Base-by-base conservation (phyloP, 2,329 filamentous ascomycete genomes). In the Fusarium citri region DNA sequence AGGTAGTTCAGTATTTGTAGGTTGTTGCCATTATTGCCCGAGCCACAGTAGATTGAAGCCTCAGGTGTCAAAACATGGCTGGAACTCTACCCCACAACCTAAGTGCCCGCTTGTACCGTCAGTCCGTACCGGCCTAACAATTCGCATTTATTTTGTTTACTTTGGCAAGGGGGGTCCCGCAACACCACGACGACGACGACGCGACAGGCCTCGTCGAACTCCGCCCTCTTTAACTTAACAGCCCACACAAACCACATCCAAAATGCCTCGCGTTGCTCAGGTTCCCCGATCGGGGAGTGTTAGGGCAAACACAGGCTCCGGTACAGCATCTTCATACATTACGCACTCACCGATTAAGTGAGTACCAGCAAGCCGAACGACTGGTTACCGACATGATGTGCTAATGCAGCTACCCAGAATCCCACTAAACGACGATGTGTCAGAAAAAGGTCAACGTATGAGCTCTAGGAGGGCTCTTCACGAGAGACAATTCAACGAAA, bases 351-450 rank as follows among this genome's bases (percentile, higher is more conserved):
- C 86, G 8, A 77, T 88, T 58, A 88, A 88, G 86, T 88, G 81
- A 77, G 85, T 49, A 28, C 26, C 31, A 50, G 49, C 28, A 50
- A 22, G 20, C 46, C 43, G 47, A 66, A 58, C 48, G 50, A 57
- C 40, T 37, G 49, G 31, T 46, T 64, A 71, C 60, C 55, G 37
- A 30, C 25, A 34, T 9, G n/a, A 22, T 45, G 51, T 66, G 50
- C 64, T 71, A 56, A 65, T 34, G 59, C 68, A 56, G 54, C 59
- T 63, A 30, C 46, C 20, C 46, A 97, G 94, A 79, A 97, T 99
- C 64, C 94, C 96, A 37, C 88, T 99, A 68, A 98, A 98, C 83
- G 96, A 99, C 83, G 96, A 99, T 85, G 91, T 89, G 65, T 89
- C 91, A 74, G 96, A 99, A 83, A 97, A 97, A 81, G 94, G 94